phyloP scores from a whole-genome alignment of 2,329 filamentous ascomycete genomes.

The Akanthomyces muscarius region DNA sequence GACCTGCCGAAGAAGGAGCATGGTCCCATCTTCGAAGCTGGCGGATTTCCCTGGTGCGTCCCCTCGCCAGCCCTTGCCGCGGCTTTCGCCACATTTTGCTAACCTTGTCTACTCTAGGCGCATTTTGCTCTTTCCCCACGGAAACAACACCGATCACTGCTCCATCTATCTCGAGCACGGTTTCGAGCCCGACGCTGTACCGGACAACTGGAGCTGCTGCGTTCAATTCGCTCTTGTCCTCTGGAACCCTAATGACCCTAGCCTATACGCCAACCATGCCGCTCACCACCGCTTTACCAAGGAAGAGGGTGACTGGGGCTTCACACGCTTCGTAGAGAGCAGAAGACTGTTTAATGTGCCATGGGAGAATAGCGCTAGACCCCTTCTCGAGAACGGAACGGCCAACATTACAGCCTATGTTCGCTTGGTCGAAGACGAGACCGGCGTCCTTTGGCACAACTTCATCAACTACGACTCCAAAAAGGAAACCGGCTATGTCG shows the following conservation, averaged over 20 bases:
- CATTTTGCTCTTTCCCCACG: slow-evolving; percentile 90
- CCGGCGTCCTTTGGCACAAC: slow-evolving; percentile 85
- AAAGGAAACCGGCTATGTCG: slow-evolving; percentile 95
- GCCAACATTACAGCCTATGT: slow-evolving; percentile 82
- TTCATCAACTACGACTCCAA: slow-evolving; percentile 98
- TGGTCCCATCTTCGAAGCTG: slow-evolving; percentile 82
- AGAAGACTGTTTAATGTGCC: slow-evolving; percentile 75
- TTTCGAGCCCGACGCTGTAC: slow-evolving; percentile 68
- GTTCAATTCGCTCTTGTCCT: slow-evolving; percentile 92
- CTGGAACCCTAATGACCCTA: slow-evolving; percentile 92
- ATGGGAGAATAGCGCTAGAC: slow-evolving; percentile 66
- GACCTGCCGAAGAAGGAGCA: slow-evolving; percentile 73
- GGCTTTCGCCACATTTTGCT: slow-evolving; percentile 13
- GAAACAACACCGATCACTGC: slow-evolving; percentile 89
- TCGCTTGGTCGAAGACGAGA: slow-evolving; percentile 79
- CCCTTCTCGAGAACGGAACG: slow-evolving; percentile 70
- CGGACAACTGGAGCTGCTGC: slow-evolving; percentile 94
- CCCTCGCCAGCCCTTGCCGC: slow-evolving; percentile 3
- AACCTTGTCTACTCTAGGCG: slow-evolving; percentile 55
- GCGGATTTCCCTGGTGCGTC: slow-evolving; percentile 77
- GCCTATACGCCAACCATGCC: slow-evolving; percentile 71
- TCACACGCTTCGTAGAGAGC: slow-evolving; percentile 92
- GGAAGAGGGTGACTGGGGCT: slow-evolving; percentile 97
- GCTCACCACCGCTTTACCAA: slow-evolving; percentile 96
- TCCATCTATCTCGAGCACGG: slow-evolving; percentile 97